Evolutionary conservation across 176 grass and related monocot genomes (phyloP).

Genomic region (Puccinellia tenuiflora): DNA sequence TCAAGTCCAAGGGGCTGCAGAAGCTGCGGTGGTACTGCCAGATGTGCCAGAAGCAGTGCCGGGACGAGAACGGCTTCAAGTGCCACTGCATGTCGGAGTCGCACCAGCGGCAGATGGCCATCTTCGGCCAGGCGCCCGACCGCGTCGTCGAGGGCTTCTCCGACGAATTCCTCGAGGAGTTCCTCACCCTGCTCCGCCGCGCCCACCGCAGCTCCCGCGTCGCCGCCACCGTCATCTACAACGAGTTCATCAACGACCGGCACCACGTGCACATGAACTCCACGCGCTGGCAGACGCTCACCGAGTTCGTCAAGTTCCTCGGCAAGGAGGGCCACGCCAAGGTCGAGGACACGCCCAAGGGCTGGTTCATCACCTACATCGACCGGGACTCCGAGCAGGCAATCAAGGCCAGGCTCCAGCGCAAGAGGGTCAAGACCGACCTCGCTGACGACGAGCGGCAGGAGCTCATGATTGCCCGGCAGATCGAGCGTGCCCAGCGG

Average conservation of each 20-base stretch:
- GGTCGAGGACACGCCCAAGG: slow-evolving; percentile 94
- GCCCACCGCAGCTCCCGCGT: slow-evolving; percentile 78
- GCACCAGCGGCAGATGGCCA: slow-evolving; percentile 96
- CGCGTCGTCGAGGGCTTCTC: slow-evolving; percentile 69
- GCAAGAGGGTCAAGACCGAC: slow-evolving; percentile 67
- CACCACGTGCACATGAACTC: slow-evolving; percentile 90
- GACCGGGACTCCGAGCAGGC: slow-evolving; percentile 76
- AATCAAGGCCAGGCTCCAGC: slow-evolving; percentile 82
- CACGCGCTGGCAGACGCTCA: slow-evolving; percentile 71
- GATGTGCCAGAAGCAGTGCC: slow-evolving; percentile 98
- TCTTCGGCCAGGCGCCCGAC: slow-evolving; percentile 78
- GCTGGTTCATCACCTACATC: slow-evolving; percentile 93
- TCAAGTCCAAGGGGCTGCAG: slow-evolving; percentile 91
- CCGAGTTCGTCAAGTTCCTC: slow-evolving; percentile 77
- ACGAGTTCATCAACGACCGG: slow-evolving; percentile 70
- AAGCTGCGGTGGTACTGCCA: slow-evolving; percentile 98
- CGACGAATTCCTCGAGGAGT: slow-evolving; percentile 63
- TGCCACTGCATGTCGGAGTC: slow-evolving; percentile 93
- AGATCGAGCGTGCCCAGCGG: slow-evolving; percentile 68
- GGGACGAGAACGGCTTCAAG: slow-evolving; percentile 92
- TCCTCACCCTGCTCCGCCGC: slow-evolving; percentile 62
- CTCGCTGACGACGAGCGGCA: slow-evolving; percentile 77
- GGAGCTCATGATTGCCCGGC: slow-evolving; percentile 63
- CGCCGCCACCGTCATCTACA: slow-evolving; percentile 86
- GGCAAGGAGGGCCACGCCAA: slow-evolving; percentile 65